phyloP scores from a whole-genome alignment of 768 basidiomycete species.

The Boletus sp. region DNA sequence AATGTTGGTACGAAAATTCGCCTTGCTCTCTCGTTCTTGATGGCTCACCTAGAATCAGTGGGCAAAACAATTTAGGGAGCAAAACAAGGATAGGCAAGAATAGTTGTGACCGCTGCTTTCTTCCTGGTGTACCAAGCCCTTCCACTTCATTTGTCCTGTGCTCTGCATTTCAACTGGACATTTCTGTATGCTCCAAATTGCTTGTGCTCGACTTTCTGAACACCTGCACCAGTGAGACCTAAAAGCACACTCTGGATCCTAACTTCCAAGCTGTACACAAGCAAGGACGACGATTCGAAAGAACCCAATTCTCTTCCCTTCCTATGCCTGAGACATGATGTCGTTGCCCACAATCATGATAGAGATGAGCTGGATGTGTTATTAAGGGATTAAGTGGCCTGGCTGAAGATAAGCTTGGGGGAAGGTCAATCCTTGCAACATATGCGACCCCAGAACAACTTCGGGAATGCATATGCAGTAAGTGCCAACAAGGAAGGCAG shows the following conservation, averaged over 20 bases:
- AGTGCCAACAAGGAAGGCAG: background rate
- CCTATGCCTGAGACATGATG: background rate
- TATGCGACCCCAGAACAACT: no score
- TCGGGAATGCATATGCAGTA: no score
- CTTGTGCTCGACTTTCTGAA: background rate
- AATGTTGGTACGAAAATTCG: constrained; percentile 54
- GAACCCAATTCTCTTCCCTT: background rate
- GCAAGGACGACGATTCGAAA: background rate
- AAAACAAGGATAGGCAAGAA: constrained; percentile 17
- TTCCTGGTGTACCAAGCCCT: background rate
- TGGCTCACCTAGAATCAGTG: constrained; percentile 35
- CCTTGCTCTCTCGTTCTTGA: background rate
- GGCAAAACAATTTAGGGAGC: constrained; percentile 48
- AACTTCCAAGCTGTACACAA: background rate
- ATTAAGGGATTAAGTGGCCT: background rate
- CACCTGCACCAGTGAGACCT: background rate
- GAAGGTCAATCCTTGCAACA: no score
- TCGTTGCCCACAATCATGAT: background rate
- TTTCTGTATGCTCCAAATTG: background rate
- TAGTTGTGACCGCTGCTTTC: background rate
- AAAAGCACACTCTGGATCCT: background rate
- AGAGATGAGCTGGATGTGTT: background rate
- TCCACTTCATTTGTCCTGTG: background rate
- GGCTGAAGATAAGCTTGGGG: background rate
- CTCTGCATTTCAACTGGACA: background rate